These are phyloP conservation scores for Aspergillus sp. DNA, from an alignment of 2,329 filamentous ascomycete species.

Conservation along the genomic window DNA sequence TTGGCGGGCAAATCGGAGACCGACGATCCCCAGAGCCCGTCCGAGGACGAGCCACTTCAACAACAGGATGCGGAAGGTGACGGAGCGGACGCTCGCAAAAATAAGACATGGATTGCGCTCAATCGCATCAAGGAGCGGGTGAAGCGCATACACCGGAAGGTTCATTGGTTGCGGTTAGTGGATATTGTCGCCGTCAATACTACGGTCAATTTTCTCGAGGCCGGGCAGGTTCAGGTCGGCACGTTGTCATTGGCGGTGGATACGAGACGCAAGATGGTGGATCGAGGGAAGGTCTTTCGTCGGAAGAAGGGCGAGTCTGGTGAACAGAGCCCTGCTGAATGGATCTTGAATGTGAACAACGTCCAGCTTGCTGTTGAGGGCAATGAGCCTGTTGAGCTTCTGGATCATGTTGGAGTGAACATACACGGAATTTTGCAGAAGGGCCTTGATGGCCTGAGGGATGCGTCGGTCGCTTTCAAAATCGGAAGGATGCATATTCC, in stretches of 20 bases:
- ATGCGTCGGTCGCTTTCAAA: constrained; percentile 87
- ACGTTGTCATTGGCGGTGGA: constrained; percentile 84
- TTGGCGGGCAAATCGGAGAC: constrained; percentile 22
- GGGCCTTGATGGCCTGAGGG: constrained; percentile 79
- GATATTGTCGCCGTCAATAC: constrained; percentile 84
- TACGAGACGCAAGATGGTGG: constrained; percentile 86
- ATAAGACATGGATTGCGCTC: constrained; percentile 77
- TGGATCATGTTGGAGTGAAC: constrained; percentile 86
- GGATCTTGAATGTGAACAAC: constrained; percentile 84
- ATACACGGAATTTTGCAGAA: constrained; percentile 88
- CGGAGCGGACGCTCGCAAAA: constrained; percentile 44
- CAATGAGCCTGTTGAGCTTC: constrained; percentile 77
- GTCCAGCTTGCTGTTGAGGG: constrained; percentile 86
- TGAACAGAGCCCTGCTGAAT: constrained; percentile 79
- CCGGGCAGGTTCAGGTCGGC: constrained; percentile 82
- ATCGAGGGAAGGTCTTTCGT: constrained; percentile 84
- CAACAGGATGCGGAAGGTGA: constrained; percentile 18
- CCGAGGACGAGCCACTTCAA: constrained; percentile 24
- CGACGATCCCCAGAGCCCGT: constrained; percentile 21
- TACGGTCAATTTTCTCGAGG: constrained; percentile 71
- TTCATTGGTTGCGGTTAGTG: constrained; percentile 85
- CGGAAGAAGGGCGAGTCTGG: constrained; percentile 66
- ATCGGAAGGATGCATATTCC: constrained; percentile 87
- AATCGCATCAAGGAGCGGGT: constrained; percentile 79
- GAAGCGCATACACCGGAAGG: constrained; percentile 80